Evolutionary conservation across 2,329 filamentous ascomycete species (phyloP), one percentile per base, ranked within the genome.

Genomic region (Xylaria sp.): DNA sequence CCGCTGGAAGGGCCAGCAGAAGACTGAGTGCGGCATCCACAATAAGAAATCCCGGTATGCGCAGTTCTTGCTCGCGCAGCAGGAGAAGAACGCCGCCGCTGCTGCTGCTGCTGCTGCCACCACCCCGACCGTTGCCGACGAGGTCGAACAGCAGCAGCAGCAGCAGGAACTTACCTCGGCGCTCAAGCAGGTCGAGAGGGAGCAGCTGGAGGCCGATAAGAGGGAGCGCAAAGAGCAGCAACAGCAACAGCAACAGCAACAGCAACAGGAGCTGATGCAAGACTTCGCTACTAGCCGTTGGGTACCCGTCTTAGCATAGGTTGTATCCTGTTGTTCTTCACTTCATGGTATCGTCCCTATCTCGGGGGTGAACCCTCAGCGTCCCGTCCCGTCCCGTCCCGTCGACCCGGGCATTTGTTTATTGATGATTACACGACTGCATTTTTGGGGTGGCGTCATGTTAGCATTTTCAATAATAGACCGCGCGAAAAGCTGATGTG

Each of bases 21-120:
- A 99, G 90, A 96, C 94, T 17, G 96, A 99, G 84, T 99, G 96
- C 80, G 96, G 96, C 54, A 98, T 99, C 77, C 96, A 99, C 88
- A 98, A 98, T 86, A 96, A 96, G 81, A 91, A 94, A 80, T 97
- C 93, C 65, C 90, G 94, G 73, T 99, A 98, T 77, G 92, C 94
- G 11, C 89, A 94, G 81, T 97, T 91, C 81, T 82, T 97, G 63
- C 85, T 86, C 80, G 90, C 93, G 77, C 82, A 85, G 76, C 90
- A 92, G 83, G 15, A 58, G 31, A 58, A 69, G 33, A 27, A 38
- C 13, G 42, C 6, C 22, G 61, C 29, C 7, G 47, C 47, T 9
- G 63, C 57, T 4, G n/a, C 27, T 5, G 33, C 20, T 11, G 27
- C 15, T 15, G 20, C 47, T 31, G 22, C 6, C 29, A 15, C 47